Conservation (phyloP, 305 asterid genomes). For the Nicotiana rustica region DNA sequence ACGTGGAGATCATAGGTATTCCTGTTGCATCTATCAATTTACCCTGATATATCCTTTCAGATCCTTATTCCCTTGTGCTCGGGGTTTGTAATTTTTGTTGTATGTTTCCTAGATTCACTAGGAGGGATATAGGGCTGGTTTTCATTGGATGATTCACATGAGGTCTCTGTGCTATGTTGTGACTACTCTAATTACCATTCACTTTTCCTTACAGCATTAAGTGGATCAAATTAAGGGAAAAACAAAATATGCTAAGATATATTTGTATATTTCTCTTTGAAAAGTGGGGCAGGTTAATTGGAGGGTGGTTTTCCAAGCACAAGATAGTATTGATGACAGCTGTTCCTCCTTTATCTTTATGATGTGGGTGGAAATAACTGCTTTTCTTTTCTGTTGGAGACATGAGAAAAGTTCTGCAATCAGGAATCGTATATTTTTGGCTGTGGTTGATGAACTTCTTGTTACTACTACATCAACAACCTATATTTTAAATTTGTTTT, state of each 20-base stretch:
- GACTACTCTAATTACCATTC: slow-evolving; percentile 3
- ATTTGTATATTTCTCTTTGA: not conserved
- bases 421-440: not conserved
- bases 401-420: slow-evolving; percentile 23
- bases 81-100: not conserved
- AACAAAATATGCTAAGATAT: not conserved
- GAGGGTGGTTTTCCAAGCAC: not conserved
- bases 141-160: not conserved
- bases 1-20: slow-evolving; percentile 89
- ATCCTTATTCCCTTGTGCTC: slow-evolving; percentile 22
- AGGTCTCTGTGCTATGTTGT: not conserved
- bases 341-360: slow-evolving; percentile 12
- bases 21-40: slow-evolving; percentile 33
- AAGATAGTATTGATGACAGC: not conserved
- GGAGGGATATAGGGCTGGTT: slow-evolving; percentile 6
- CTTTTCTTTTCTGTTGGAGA: not conserved
- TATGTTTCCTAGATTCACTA: not conserved
- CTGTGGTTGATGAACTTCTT: not conserved
- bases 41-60: not conserved
- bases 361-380: not conserved
- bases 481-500: not conserved
- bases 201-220: not conserved
- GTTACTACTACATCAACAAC: not conserved
- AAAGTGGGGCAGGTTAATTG: slow-evolving; percentile 14
- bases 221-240: not conserved